These are phyloP conservation scores for Toxicodendron radicans DNA, from an alignment of 345 rosid genomes.

Conservation along the genomic window DNA sequence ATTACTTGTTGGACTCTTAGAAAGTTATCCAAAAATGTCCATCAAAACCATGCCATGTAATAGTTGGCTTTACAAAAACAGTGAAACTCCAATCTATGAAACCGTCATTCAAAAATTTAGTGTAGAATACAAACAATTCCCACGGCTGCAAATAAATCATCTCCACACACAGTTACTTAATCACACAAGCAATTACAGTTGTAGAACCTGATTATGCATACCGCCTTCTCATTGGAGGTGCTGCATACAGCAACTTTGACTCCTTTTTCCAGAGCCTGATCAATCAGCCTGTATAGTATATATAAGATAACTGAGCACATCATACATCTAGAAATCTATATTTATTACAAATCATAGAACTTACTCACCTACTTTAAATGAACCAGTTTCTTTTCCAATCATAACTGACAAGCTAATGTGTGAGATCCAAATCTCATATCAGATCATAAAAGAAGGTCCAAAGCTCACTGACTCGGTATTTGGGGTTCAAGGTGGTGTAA, in stretches of 20 bases:
- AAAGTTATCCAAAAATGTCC: neutral
- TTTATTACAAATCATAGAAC: neutral
- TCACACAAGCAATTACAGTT: constrained; percentile 29
- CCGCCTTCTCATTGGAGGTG: constrained; percentile 99
- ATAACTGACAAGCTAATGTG: neutral
- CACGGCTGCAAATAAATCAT: neutral
- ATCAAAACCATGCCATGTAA: neutral
- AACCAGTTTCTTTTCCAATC: neutral
- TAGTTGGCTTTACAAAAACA: constrained; percentile 10
- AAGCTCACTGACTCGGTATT: neutral
- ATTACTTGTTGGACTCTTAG: neutral
- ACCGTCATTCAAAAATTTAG: constrained; percentile 3
- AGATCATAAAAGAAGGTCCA: neutral
- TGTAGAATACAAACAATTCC: neutral
- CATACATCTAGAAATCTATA: neutral
- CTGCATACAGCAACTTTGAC: constrained; percentile 93
- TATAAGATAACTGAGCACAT: constrained; percentile 12
- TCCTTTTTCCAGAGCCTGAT: constrained; percentile 84
- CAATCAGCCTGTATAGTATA: constrained; percentile 65
- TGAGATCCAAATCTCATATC: constrained; percentile 4
- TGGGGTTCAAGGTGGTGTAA: neutral
- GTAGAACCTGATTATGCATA: constrained; percentile 70
- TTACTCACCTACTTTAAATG: neutral
- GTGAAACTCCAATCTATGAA: neutral
- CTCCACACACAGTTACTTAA: constrained; percentile 8